These are phyloP conservation scores for Glarea lozoyensis DNA, from an alignment of 495 filamentous ascomycete genomes.

Conservation along the genomic window DNA sequence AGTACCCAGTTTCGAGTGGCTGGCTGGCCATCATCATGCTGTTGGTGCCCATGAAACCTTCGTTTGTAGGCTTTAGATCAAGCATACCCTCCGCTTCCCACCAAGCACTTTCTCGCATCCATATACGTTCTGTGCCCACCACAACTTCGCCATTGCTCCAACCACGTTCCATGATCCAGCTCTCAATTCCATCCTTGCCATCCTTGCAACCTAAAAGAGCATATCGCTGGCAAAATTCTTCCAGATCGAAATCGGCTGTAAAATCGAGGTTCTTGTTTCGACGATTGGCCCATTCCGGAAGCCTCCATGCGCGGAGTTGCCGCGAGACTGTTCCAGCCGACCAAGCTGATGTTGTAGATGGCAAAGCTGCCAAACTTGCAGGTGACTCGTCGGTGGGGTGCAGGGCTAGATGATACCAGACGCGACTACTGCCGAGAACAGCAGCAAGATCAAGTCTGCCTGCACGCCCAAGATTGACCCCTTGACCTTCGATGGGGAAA, in stretches of 20 bases:
- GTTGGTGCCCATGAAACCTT: conserved; percentile 37
- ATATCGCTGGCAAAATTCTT: conserved; percentile 84
- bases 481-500: conserved; percentile 67
- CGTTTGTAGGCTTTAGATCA: conserved; percentile 64
- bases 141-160: conserved; percentile 98
- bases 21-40: conserved; percentile 33
- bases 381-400: conserved; percentile 86
- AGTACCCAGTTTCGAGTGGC: conserved; percentile 55
- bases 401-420: conserved; percentile 91
- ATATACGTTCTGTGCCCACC: conserved; percentile 80
- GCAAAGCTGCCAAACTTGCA: conserved; percentile 52
- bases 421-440: conserved; percentile 67
- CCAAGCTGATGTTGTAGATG: conserved; percentile 64
- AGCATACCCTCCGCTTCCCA: conserved; percentile 98
- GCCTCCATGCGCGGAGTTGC: conserved; percentile 83
- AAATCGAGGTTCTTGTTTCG: conserved; percentile 90
- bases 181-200: conserved; percentile 88
- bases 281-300: conserved; percentile 94
- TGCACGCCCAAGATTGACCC: conserved; percentile 60
- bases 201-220: conserved; percentile 76
- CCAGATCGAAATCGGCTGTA: conserved; percentile 89
- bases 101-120: conserved; percentile 92
- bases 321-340: conserved; percentile 85
- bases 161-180: conserved; percentile 88
- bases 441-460: conserved; percentile 67